Evolutionary conservation across 2,329 filamentous ascomycete species (phyloP).

Genomic region (Boeremia lycopersici): DNA sequence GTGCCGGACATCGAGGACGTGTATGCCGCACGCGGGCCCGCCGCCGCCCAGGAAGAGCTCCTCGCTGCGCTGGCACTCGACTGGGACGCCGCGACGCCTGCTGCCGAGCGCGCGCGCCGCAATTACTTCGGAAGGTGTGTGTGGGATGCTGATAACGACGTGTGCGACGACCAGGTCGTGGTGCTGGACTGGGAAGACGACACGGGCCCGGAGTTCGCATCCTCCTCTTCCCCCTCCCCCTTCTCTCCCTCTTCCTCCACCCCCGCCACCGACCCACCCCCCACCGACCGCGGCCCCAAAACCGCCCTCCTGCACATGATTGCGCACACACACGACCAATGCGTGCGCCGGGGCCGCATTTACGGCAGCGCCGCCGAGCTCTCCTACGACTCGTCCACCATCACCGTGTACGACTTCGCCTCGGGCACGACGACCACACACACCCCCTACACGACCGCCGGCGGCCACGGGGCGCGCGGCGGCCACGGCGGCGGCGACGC

Average conservation of each 20-base stretch:
- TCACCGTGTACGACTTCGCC: constrained; percentile 75
- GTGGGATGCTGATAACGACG: constrained; percentile 90
- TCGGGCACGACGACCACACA: constrained; percentile 62
- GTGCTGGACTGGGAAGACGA: constrained; percentile 87
- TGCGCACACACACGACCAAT: constrained; percentile 84
- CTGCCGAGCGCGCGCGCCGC: constrained; percentile 32
- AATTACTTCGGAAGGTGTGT: constrained; percentile 93
- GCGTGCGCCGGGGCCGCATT: constrained; percentile 80
- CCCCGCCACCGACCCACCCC: too few species aligned
- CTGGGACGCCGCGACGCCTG: constrained; percentile 59
- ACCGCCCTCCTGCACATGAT: constrained; percentile 94
- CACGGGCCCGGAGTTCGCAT: too few species aligned
- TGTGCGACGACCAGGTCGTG: constrained; percentile 90
- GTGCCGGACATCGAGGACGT: constrained; percentile 89
- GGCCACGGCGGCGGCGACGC: constrained; percentile 80
- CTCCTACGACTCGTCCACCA: constrained; percentile 78
- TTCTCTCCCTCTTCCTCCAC: too few species aligned
- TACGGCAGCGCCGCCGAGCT: constrained; percentile 90
- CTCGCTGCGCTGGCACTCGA: constrained; percentile 58
- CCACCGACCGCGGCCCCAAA: constrained; percentile 66
- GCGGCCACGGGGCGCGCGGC: constrained; percentile 70
- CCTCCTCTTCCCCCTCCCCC: too few species aligned
- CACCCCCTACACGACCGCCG: constrained; percentile 64
- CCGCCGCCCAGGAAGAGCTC: constrained; percentile 59
- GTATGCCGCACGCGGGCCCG: constrained; percentile 52